Conservation (phyloP, 495 filamentous ascomycete species). For the Tuber microsphaerosporum region DNA sequence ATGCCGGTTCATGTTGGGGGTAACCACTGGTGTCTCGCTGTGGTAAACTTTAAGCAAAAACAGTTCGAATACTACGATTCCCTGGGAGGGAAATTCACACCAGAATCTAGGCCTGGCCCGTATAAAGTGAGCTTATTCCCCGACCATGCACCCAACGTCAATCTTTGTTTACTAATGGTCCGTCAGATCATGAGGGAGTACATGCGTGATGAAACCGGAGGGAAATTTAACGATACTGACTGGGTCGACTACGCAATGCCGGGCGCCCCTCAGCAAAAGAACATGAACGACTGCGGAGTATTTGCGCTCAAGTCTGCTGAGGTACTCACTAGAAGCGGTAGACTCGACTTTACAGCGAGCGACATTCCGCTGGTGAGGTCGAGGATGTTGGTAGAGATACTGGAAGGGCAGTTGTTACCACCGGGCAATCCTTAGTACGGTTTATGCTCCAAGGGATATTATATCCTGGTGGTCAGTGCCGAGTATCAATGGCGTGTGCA, state of each 20-base stretch:
- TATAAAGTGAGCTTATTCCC: conserved; percentile 15
- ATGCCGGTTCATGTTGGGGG: conserved; percentile 27
- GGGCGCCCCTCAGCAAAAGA: conserved; percentile 25
- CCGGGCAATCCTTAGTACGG: neutral
- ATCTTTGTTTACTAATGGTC: conserved; percentile 12
- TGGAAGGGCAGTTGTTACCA: conserved; percentile 20
- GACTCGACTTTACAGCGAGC: conserved; percentile 13
- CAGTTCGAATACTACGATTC: conserved; percentile 40
- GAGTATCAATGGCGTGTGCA: neutral
- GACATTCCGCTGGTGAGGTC: conserved; percentile 31
- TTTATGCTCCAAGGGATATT: neutral
- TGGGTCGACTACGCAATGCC: conserved; percentile 31
- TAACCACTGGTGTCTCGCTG: conserved; percentile 35
- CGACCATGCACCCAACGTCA: neutral
- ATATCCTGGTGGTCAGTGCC: neutral
- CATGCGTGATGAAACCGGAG: conserved; percentile 25
- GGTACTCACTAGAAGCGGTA: conserved; percentile 25
- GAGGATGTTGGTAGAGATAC: conserved; percentile 31
- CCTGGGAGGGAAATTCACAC: conserved; percentile 10
- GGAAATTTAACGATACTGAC: conserved; percentile 13
- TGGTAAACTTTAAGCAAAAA: conserved; percentile 35
- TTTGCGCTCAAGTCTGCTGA: conserved; percentile 38
- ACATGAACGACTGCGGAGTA: conserved; percentile 33
- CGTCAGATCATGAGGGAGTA: conserved; percentile 27
- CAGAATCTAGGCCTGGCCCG: neutral